phyloP scores from a whole-genome alignment of 768 basidiomycete species.

The Termitomyces sp. region DNA sequence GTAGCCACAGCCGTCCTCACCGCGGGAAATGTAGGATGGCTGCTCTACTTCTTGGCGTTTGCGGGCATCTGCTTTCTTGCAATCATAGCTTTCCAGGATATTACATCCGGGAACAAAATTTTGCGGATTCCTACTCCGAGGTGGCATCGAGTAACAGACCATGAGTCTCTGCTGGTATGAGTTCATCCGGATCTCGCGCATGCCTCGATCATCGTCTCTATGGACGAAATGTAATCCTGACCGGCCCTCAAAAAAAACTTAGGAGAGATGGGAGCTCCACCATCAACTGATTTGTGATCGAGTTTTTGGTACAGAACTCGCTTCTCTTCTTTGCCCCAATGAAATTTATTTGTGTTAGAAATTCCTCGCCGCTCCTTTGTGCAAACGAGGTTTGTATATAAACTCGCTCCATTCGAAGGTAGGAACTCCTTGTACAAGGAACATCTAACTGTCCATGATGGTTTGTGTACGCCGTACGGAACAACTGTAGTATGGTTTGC shows the following conservation, averaged over 20 bases:
- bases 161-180: conserved; percentile 5
- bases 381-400: too few species aligned
- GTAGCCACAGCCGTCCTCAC: conserved; percentile 19
- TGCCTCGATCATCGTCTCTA: neutral
- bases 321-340: neutral
- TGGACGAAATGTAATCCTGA: too few species aligned
- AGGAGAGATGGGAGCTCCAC: neutral
- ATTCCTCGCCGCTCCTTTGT: neutral
- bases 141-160: neutral
- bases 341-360: neutral
- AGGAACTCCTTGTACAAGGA: too few species aligned
- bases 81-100: conserved; percentile 15
- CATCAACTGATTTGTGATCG: neutral
- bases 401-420: too few species aligned
- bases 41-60: conserved; percentile 3
- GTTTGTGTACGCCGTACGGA: too few species aligned
- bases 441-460: too few species aligned
- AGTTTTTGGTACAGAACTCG: neutral
- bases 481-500: too few species aligned
- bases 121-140: neutral
- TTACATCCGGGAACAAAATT: conserved; percentile 8
- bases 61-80: conserved; percentile 13
- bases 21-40: conserved; percentile 2
- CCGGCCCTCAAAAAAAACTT: neutral
- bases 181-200: neutral